Percentiles rank a stretch among this genome's conserved stretches.
phyloP scores from a whole-genome alignment of 2,329 filamentous ascomycete genomes.

The Neocatenulostroma microsporum region DNA sequence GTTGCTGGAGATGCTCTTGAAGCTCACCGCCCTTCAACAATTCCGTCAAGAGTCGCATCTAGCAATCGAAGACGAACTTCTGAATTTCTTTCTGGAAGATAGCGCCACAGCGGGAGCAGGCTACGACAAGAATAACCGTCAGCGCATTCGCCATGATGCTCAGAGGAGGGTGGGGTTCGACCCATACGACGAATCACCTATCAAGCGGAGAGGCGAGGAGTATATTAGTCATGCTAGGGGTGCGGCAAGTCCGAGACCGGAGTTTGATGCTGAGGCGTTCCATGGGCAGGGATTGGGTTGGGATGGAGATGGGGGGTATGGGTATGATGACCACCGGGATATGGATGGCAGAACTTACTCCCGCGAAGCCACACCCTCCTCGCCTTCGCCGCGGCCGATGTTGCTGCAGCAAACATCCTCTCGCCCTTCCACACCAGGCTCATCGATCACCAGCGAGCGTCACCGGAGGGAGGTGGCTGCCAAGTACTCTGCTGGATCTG shows the following conservation, averaged over 20 bases:
- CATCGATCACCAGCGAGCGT: constrained; percentile 10
- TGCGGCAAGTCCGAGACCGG: constrained; percentile 8
- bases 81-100: constrained; percentile 77
- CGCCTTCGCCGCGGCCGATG: constrained; percentile 11
- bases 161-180: constrained; percentile 59
- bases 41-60: constrained; percentile 85
- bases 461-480: constrained; percentile 10
- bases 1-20: constrained; percentile 79
- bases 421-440: constrained; percentile 15
- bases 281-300: constrained; percentile 4
- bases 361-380: constrained; percentile 4
- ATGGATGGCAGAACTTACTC: background rate
- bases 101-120: constrained; percentile 59
- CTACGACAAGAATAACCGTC: constrained; percentile 53
- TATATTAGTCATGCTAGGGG: constrained; percentile 35
- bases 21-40: constrained; percentile 79
- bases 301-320: constrained; percentile 15
- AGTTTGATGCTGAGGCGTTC: constrained; percentile 4
- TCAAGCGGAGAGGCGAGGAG: constrained; percentile 59
- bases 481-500: constrained; percentile 7
- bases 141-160: constrained; percentile 53
- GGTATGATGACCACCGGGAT: constrained; percentile 10
- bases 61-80: constrained; percentile 79
- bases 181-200: constrained; percentile 62
- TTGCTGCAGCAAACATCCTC: constrained; percentile 19